Evolutionary conservation across 2,329 filamentous ascomycete species (phyloP).

Genomic region (Aspergillus brunneoviolaceus): DNA sequence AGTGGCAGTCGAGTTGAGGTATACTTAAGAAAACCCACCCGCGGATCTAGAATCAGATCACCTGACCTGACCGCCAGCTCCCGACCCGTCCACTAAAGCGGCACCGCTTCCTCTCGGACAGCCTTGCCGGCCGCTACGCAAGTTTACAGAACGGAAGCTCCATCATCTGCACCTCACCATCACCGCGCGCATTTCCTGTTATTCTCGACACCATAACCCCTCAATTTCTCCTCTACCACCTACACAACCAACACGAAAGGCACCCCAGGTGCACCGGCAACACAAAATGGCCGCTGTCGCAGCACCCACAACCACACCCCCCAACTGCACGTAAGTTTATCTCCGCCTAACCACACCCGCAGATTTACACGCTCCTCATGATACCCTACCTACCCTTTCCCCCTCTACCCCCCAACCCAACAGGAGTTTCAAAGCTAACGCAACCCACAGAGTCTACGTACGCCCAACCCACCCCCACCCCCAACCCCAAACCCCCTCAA

Average conservation of each 20-base stretch:
- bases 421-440: constrained; percentile 12
- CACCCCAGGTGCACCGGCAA: neutral
- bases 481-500: constrained; percentile 13
- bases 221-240: neutral
- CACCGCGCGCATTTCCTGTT: neutral
- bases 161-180: neutral
- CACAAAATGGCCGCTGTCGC: constrained; percentile 36
- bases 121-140: too few species aligned
- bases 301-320: constrained; percentile 32
- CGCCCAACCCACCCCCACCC: constrained; percentile 16
- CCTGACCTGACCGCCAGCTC: neutral
- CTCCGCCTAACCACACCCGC: too few species aligned
- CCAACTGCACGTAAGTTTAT: constrained; percentile 42
- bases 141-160: constrained; percentile 3
- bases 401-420: neutral
- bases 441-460: constrained; percentile 42
- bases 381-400: neutral
- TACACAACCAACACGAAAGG: constrained; percentile 11
- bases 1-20: too few species aligned
- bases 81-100: constrained; percentile 9
- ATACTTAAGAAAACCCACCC: too few species aligned
- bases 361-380: too few species aligned
- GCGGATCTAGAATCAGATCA: neutral
- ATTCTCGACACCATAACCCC: too few species aligned
- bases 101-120: neutral